A percentile compares a stretch with the other conserved stretches of the same genome.
phyloP scores from a whole-genome alignment of 805 yeast genomes.

The Candida nemodendra region DNA sequence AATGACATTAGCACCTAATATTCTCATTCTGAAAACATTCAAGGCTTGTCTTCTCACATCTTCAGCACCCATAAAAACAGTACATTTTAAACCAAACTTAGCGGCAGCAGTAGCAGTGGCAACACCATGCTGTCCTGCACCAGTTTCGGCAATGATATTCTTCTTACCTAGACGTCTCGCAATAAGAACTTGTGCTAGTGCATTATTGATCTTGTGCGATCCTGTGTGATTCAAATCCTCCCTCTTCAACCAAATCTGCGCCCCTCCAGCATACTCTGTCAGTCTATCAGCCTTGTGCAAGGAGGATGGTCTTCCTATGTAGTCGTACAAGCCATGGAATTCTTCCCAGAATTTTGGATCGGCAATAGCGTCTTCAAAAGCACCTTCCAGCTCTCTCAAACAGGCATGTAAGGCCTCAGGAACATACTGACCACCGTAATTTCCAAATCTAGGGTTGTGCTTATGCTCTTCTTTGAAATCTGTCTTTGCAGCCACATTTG shows the following conservation, averaged over 20 bases:
- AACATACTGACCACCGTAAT: constrained; percentile 97
- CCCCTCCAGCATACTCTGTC: constrained; percentile 89
- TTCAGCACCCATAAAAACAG: constrained; percentile 98
- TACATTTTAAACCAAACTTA: constrained; percentile 88
- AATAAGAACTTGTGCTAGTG: constrained; percentile 75
- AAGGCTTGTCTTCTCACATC: constrained; percentile 98
- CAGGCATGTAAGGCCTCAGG: constrained; percentile 96
- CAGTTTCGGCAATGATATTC: constrained; percentile 83
- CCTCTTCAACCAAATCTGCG: constrained; percentile 95
- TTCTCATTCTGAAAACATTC: constrained; percentile 95
- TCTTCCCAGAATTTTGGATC: constrained; percentile 95
- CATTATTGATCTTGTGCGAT: constrained; percentile 83
- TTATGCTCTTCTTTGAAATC: constrained; percentile 59
- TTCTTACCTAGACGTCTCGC: constrained; percentile 78
- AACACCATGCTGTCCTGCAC: constrained; percentile 94
- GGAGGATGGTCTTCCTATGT: constrained; percentile 95
- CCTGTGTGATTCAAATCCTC: constrained; percentile 94
- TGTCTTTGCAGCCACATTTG: constrained; percentile 18
- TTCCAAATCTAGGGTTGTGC: constrained; percentile 82
- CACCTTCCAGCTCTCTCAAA: constrained; percentile 82
- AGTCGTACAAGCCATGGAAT: constrained; percentile 76
- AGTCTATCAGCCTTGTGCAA: constrained; percentile 89
- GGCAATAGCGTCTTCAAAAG: constrained; percentile 82
- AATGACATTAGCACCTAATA: constrained; percentile 92
- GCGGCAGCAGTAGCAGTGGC: constrained; percentile 94